Conservation (phyloP, 306 rosid species). For the Carpinus fangiana region DNA sequence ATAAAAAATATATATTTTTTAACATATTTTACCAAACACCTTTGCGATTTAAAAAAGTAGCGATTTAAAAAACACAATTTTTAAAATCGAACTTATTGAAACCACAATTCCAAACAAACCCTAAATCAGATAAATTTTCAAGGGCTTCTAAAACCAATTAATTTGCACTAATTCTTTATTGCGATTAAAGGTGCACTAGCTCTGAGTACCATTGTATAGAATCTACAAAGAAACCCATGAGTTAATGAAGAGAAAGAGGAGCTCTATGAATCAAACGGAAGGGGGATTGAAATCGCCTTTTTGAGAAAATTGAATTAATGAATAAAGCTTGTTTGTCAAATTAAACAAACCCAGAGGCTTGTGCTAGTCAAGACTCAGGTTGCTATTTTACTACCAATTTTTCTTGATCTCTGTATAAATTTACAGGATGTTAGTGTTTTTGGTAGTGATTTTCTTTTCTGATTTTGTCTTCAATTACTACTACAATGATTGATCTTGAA, state of each 20-base stretch:
- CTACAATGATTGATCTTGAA: not conserved
- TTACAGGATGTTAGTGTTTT: not conserved
- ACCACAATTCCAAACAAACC: too few species aligned
- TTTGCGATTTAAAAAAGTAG: too few species aligned
- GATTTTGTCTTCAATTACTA: not conserved
- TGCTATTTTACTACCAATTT: not conserved
- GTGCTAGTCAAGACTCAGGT: not conserved
- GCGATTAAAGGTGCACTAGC: too few species aligned
- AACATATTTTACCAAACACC: too few species aligned
- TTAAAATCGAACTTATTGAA: too few species aligned
- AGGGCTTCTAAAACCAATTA: too few species aligned
- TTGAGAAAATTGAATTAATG: not conserved
- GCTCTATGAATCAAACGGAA: not conserved
- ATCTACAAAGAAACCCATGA: too few species aligned
- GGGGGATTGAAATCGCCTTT: not conserved
- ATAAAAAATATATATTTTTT: too few species aligned
- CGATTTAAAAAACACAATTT: too few species aligned
- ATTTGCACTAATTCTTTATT: too few species aligned
- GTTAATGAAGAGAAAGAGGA: not conserved
- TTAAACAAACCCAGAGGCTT: not conserved
- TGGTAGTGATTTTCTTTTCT: not conserved
- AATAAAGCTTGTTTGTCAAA: not conserved
- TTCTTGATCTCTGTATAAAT: not conserved
- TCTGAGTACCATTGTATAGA: too few species aligned
- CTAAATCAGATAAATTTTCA: too few species aligned